These are phyloP conservation scores for Sclerotinia glacialis DNA, from an alignment of 2,329 filamentous ascomycete genomes.

Conservation along the genomic window DNA sequence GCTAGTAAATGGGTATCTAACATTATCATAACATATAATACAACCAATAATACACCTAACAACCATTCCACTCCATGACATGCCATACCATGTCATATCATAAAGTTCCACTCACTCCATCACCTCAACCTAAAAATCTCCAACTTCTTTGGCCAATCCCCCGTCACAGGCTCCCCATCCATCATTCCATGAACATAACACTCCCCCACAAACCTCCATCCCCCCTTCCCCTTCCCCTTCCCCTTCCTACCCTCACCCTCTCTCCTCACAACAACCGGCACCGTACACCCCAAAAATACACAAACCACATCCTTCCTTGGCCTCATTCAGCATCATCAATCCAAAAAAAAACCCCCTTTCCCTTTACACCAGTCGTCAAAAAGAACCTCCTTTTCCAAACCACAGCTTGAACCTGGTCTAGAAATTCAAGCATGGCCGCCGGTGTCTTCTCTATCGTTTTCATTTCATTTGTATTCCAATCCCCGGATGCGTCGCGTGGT, in stretches of 20 bases:
- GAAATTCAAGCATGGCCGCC: constrained; percentile 19
- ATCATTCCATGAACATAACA: constrained; percentile 32
- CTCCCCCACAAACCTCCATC: constrained; percentile 26
- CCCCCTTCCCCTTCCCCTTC: background rate
- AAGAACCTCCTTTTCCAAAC: constrained; percentile 27
- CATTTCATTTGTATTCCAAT: constrained; percentile 24
- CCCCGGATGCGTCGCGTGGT: constrained; percentile 12
- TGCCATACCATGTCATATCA: no score
- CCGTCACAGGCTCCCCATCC: constrained; percentile 23
- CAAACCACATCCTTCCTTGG: constrained; percentile 27
- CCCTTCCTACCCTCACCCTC: background rate
- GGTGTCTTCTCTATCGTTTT: constrained; percentile 11
- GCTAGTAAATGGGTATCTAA: background rate
- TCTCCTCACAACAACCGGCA: constrained; percentile 28
- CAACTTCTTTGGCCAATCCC: constrained; percentile 11
- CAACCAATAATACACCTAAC: background rate
- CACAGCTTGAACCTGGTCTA: constrained; percentile 27
- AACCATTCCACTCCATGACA: background rate
- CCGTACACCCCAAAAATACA: constrained; percentile 32
- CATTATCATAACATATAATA: background rate
- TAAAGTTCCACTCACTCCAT: background rate
- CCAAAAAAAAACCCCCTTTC: constrained; percentile 13
- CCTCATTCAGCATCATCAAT: constrained; percentile 18
- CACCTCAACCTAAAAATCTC: constrained; percentile 4
- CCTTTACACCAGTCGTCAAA: background rate